Evolutionary conservation across 2,329 filamentous ascomycete genomes (phyloP), one percentile per base, ranked within the genome.

Genomic region (Balansia obtecta): DNA sequence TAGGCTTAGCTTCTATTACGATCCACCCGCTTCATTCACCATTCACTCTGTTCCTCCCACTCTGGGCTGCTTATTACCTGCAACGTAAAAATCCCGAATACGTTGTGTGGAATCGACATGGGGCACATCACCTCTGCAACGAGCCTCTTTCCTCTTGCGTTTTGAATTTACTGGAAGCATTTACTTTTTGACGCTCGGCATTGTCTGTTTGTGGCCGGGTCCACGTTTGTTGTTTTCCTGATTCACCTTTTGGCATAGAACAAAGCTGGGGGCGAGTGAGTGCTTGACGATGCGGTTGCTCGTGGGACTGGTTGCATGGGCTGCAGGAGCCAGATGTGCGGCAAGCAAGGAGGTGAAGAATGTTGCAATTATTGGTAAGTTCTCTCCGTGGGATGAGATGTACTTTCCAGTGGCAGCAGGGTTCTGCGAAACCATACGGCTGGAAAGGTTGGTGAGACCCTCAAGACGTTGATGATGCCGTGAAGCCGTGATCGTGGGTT

Each of bases 311-410:
- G 49, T 52, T 12, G 54, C 46, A 3, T 46, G 54, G 47, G 53
- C 41, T 33, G 42, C n/a, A 34, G 50, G 61, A 11, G 55, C 46
- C 38, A 34, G 54, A 34, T 49, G 44, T 44, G 52, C 46, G 32
- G 47, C 55, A 12, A 50, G 41, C 40, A 45, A 48, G 22, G 50
- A 60, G 41, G 57, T 63, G 18, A 63, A 60, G 52, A 68, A 66
- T 49, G 58, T 68, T 45, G 65, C 65, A 30, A 64, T 68, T 16
- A 66, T 68, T 39, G 65, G 65, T 68, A 50, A 53, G 65, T 63
- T 39, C 15, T 33, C 7, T 7, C 27, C 27, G 27, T 8, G 7
- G 27, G 27, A 27, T 6, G 27, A 27, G 27, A 8, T 27, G 27
- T 27, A 27, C 27, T 2, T 27, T 27, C 27, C 27, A 27, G 27